These are phyloP conservation scores for Penicillium freii DNA, from an alignment of 2,329 filamentous ascomycete genomes.

Conservation along the genomic window DNA sequence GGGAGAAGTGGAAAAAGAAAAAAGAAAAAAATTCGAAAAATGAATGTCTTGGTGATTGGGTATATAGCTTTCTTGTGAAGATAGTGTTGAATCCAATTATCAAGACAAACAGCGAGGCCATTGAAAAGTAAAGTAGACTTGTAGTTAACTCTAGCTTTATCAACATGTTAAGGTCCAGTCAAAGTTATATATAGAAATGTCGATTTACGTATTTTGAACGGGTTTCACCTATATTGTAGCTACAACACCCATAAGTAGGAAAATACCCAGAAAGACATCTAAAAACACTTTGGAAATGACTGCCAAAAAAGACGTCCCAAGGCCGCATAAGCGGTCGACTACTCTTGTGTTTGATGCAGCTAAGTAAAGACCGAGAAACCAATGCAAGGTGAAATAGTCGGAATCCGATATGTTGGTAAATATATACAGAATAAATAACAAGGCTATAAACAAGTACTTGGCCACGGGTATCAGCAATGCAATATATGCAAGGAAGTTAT, in stretches of 20 bases:
- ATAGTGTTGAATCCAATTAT: neutral
- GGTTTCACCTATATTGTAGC: no score
- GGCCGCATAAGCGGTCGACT: no score
- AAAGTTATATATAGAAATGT: no score
- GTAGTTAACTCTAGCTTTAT: neutral
- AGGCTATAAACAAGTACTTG: slow-evolving; percentile 2
- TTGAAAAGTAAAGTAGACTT: neutral
- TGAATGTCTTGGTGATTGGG: neutral
- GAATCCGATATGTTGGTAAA: neutral
- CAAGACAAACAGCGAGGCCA: neutral
- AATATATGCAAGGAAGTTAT: slow-evolving; percentile 9
- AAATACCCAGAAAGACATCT: no score
- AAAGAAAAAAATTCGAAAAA: neutral
- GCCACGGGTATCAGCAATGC: slow-evolving; percentile 11
- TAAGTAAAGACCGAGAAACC: neutral
- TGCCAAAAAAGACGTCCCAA: no score
- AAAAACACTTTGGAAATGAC: no score
- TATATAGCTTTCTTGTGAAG: neutral
- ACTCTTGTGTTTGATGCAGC: no score
- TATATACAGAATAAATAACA: slow-evolving; percentile 4
- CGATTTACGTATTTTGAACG: no score
- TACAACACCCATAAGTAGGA: no score
- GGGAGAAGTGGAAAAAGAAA: neutral
- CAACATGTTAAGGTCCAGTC: no score
- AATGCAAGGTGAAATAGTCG: neutral